phyloP scores from a whole-genome alignment of 106 monocot genomes.

The Dioscorea zingiberensis region DNA sequence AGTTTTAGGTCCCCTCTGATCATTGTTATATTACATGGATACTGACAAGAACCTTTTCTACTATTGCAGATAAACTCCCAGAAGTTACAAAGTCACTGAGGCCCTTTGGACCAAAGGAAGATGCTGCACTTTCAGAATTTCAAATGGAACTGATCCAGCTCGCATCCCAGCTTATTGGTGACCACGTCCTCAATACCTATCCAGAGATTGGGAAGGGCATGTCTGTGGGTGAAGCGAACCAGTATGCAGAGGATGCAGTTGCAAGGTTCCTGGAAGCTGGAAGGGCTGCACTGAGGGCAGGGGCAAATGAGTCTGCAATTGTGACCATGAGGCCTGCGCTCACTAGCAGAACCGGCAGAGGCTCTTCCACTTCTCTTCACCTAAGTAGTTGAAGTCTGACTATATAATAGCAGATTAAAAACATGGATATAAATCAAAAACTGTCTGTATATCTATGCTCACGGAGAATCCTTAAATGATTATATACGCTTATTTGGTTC shows the following conservation, averaged over 20 bases:
- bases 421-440: too few species aligned
- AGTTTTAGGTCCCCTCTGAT: too few species aligned
- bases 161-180: constrained; percentile 90
- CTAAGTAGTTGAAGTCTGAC: too few species aligned
- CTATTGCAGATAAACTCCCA: constrained; percentile 71
- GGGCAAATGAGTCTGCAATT: constrained; percentile 70
- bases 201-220: constrained; percentile 78
- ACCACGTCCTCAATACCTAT: constrained; percentile 33
- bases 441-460: too few species aligned
- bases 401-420: too few species aligned
- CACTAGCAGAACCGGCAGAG: constrained; percentile 54
- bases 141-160: constrained; percentile 93
- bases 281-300: constrained; percentile 43
- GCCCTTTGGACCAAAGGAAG: constrained; percentile 73
- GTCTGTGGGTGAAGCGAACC: constrained; percentile 69
- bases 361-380: neutral
- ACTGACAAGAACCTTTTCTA: neutral
- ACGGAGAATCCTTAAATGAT: too few species aligned
- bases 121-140: constrained; percentile 62
- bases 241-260: constrained; percentile 87
- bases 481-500: too few species aligned
- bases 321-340: constrained; percentile 72
- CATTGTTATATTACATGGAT: too few species aligned
- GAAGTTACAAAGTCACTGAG: constrained; percentile 62
- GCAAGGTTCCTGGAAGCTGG: constrained; percentile 95